These are phyloP conservation scores for Pseudonectria buxi DNA, from an alignment of 2,329 filamentous ascomycete species.

Conservation along the genomic window DNA sequence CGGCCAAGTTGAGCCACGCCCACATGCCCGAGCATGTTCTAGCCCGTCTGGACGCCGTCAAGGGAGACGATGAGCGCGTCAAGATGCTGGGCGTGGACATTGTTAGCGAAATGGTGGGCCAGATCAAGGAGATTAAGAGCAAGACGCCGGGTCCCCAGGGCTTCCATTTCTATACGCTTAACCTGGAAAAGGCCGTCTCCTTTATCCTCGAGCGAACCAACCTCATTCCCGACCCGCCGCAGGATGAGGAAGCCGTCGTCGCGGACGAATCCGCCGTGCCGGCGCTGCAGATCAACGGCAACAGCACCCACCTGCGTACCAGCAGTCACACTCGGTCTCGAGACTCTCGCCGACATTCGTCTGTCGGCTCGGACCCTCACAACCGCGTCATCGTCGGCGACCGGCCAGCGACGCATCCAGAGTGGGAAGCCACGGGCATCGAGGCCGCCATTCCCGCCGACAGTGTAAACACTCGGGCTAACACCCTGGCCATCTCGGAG, in stretches of 20 bases:
- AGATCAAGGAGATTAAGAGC: conserved; percentile 60
- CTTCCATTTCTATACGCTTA: conserved; percentile 97
- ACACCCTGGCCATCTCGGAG: conserved; percentile 88
- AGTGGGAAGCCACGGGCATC: conserved; percentile 65
- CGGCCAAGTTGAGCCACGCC: conserved; percentile 90
- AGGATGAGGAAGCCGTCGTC: conserved; percentile 45
- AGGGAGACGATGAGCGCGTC: conserved; percentile 72
- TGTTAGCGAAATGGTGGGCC: conserved; percentile 73
- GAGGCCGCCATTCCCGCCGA: conserved; percentile 72
- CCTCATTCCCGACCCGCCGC: conserved; percentile 63
- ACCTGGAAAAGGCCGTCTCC: conserved; percentile 90
- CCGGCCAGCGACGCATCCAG: conserved; percentile 49
- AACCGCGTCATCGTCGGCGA: conserved; percentile 80
- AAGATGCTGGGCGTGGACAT: conserved; percentile 78
- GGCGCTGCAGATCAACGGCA: conserved; percentile 43
- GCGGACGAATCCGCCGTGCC: conserved; percentile 34
- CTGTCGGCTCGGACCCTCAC: conserved; percentile 74
- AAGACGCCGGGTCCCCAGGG: conserved; percentile 58
- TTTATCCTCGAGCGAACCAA: conserved; percentile 81
- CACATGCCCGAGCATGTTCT: conserved; percentile 67
- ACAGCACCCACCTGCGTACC: conserved; percentile 21
- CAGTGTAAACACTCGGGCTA: conserved; percentile 69
- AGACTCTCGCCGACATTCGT: conserved; percentile 59
- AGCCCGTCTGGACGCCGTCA: conserved; percentile 63
- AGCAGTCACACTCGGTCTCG: conserved; percentile 29